Evolutionary conservation across 768 basidiomycete genomes (phyloP).

Genomic region (Boletus reticulatus): DNA sequence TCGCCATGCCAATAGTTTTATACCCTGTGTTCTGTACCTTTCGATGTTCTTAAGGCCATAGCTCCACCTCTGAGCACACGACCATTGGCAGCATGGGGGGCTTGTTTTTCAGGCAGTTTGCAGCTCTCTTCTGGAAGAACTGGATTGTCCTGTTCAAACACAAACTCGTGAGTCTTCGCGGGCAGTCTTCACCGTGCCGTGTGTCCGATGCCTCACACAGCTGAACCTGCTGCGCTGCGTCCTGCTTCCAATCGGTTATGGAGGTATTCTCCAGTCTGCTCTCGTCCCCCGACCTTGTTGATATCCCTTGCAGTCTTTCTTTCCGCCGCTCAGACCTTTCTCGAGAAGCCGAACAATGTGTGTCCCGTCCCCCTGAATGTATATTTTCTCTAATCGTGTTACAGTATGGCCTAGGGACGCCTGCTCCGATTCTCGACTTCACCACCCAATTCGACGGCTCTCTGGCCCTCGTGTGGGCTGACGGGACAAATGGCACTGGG

Average conservation of each 20-base stretch:
- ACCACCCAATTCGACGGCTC: slow-evolving; percentile 51
- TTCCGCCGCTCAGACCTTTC: slow-evolving; percentile 59
- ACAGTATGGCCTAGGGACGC: slow-evolving; percentile 64
- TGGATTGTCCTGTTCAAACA: slow-evolving; percentile 71
- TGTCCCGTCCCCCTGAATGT: slow-evolving; percentile 15
- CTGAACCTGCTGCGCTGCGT: slow-evolving; percentile 61
- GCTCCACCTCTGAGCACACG: not conserved
- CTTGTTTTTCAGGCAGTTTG: slow-evolving; percentile 61
- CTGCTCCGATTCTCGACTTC: slow-evolving; percentile 48
- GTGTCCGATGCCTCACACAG: slow-evolving; percentile 29
- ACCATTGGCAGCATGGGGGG: slow-evolving; percentile 16
- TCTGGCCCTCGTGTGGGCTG: slow-evolving; percentile 61
- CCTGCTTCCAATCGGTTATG: slow-evolving; percentile 62
- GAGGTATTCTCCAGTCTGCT: slow-evolving; percentile 23
- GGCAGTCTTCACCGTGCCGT: not conserved
- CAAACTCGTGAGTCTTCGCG: slow-evolving; percentile 47
- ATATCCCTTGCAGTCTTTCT: slow-evolving; percentile 44
- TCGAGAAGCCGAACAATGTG: slow-evolving; percentile 58
- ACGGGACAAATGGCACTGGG: slow-evolving; percentile 56
- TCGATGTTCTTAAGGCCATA: not conserved
- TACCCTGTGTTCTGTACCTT: not conserved
- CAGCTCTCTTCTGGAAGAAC: slow-evolving; percentile 66
- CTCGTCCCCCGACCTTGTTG: not conserved
- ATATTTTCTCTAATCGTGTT: not conserved
- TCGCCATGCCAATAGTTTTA: not conserved